Conservation (phyloP, 192 early-diverging fungal species). For the Coemansia pectinata region DNA sequence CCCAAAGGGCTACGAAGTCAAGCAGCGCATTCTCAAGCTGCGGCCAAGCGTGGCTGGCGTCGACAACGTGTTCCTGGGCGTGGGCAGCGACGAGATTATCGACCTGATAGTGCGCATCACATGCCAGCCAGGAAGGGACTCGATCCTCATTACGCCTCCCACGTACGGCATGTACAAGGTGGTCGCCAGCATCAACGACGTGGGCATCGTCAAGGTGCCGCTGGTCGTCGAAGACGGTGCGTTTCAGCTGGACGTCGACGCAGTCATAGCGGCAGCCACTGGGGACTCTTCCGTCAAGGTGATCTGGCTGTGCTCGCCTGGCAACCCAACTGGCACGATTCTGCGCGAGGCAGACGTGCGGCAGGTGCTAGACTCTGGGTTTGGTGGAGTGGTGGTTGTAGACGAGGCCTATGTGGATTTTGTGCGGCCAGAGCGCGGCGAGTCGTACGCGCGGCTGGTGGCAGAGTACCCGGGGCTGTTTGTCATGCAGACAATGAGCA, state of each 20-base stretch:
- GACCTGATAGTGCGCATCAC: slow-evolving; percentile 88
- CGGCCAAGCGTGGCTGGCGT: slow-evolving; percentile 63
- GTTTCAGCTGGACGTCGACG: slow-evolving; percentile 52
- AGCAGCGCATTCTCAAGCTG: slow-evolving; percentile 72
- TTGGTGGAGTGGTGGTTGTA: slow-evolving; percentile 88
- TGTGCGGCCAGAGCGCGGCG: slow-evolving; percentile 62
- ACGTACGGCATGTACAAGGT: slow-evolving; percentile 99
- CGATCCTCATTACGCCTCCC: slow-evolving; percentile 93
- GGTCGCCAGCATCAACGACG: slow-evolving; percentile 92
- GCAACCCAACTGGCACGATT: slow-evolving; percentile 95
- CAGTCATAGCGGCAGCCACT: slow-evolving; percentile 55
- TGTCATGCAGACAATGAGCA: slow-evolving; percentile 97
- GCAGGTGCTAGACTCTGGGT: slow-evolving; percentile 51
- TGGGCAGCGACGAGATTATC: slow-evolving; percentile 96
- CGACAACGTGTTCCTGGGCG: slow-evolving; percentile 89
- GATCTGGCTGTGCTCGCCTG: slow-evolving; percentile 96
- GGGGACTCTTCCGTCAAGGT: slow-evolving; percentile 84
- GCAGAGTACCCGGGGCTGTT: slow-evolving; percentile 87
- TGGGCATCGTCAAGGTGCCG: slow-evolving; percentile 81
- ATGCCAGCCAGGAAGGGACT: slow-evolving; percentile 87
- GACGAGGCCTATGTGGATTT: slow-evolving; percentile 99
- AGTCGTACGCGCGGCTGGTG: slow-evolving; percentile 78
- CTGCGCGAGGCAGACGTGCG: slow-evolving; percentile 65
- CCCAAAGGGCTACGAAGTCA: slow-evolving; percentile 84
- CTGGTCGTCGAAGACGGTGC: slow-evolving; percentile 69